A percentile compares a stretch with the other conserved stretches of the same genome.
Evolutionary conservation across 306 rosid species (phyloP).

Genomic region (Cicer pinnatifidum): DNA sequence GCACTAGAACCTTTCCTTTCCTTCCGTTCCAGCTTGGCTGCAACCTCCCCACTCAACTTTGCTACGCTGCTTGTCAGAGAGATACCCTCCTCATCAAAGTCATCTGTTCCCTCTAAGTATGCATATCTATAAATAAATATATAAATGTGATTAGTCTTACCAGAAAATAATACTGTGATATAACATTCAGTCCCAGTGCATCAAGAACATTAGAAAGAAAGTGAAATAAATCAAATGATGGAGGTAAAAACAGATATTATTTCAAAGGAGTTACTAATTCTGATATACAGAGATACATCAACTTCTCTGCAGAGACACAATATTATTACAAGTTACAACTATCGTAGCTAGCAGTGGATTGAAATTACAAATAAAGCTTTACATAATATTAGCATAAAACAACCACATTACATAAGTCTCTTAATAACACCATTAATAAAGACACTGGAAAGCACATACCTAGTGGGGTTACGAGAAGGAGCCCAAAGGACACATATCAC

Average conservation of each 20-base stretch:
- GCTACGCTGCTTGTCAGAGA: constrained; percentile 66
- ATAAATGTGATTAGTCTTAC: constrained; percentile 17
- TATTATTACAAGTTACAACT: neutral
- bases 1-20: constrained; percentile 58
- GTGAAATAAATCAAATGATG: neutral
- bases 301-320: too few relatives aligned
- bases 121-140: constrained; percentile 67
- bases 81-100: constrained; percentile 88
- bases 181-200: constrained; percentile 16
- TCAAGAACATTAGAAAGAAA: neutral
- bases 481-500: constrained; percentile 92
- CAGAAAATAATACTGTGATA: constrained; percentile 1
- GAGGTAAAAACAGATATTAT: neutral
- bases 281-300: neutral
- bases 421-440: constrained; percentile 13
- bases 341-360: constrained; percentile 7
- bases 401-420: neutral
- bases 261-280: constrained; percentile 1
- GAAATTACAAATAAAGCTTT: neutral
- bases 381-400: constrained; percentile 20
- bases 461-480: constrained; percentile 89
- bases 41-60: constrained; percentile 60
- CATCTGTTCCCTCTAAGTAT: constrained; percentile 77
- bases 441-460: constrained; percentile 55
- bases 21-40: constrained; percentile 53